These are phyloP conservation scores for Cucumis melo DNA, from an alignment of 306 rosid genomes.

Conservation along the genomic window DNA sequence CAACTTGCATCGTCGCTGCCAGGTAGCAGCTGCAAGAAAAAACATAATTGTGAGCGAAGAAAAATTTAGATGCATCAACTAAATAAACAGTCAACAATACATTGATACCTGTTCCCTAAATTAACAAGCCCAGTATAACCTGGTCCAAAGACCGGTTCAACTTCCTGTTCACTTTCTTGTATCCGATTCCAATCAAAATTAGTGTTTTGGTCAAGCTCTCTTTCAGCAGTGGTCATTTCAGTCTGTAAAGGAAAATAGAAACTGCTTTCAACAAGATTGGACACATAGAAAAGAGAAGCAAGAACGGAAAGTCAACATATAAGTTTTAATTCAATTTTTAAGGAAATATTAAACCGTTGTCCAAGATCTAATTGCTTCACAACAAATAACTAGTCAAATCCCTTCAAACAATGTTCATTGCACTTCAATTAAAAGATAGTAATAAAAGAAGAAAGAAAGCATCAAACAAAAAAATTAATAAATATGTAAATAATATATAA, in stretches of 20 bases:
- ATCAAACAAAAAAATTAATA: not conserved
- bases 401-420: not conserved
- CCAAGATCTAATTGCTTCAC: not conserved
- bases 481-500: not conserved
- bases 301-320: not conserved
- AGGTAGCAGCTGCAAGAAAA: constrained; percentile 77
- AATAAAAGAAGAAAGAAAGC: not conserved
- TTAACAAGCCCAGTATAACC: constrained; percentile 92
- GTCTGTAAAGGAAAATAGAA: constrained; percentile 38
- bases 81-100: constrained; percentile 1
- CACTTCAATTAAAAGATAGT: not conserved
- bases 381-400: not conserved
- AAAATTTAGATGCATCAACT: not conserved
- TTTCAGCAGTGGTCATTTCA: constrained; percentile 98
- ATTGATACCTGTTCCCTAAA: constrained; percentile 76
- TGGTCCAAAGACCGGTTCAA: constrained; percentile 82
- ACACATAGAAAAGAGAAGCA: not conserved
- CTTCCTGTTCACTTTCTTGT: constrained; percentile 92
- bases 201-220: constrained; percentile 94
- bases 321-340: not conserved
- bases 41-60: constrained; percentile 13
- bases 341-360: not conserved
- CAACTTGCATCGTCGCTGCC: constrained; percentile 95
- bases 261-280: not conserved
- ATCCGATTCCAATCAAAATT: constrained; percentile 94